Evolutionary conservation across 805 yeast genomes (phyloP).

Genomic region (Starmerella gropengiesseri): DNA sequence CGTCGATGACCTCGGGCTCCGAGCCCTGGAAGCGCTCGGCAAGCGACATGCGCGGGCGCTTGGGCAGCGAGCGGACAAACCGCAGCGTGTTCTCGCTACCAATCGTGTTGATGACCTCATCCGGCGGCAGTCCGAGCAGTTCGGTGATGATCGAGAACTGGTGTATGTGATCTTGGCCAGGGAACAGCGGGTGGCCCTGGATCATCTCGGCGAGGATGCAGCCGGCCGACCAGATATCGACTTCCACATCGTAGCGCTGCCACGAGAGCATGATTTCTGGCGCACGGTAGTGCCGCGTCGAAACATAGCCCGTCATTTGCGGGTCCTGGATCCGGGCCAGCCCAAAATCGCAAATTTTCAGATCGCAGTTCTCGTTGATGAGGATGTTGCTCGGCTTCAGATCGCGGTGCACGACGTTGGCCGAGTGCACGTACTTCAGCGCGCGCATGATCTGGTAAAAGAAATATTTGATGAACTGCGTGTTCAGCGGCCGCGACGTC

Average conservation of each 20-base stretch:
- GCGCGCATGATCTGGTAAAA: conserved; percentile 86
- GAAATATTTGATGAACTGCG: conserved; percentile 93
- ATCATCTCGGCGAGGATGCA: conserved; percentile 97
- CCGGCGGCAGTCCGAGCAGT: conserved; percentile 90
- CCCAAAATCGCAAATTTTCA: conserved; percentile 89
- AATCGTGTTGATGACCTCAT: conserved; percentile 89
- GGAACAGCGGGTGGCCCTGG: conserved; percentile 92
- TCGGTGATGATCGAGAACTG: conserved; percentile 96
- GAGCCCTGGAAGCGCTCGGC: conserved; percentile 66
- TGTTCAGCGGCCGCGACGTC: conserved; percentile 87
- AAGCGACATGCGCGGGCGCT: conserved; percentile 83
- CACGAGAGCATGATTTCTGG: conserved; percentile 98
- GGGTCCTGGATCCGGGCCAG: conserved; percentile 96
- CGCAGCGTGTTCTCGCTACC: conserved; percentile 90
- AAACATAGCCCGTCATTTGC: conserved; percentile 97
- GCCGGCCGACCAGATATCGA: conserved; percentile 96
- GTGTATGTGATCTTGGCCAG: conserved; percentile 97
- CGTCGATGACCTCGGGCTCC: conserved; percentile 62
- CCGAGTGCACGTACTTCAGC: conserved; percentile 78
- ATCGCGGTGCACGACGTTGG: conserved; percentile 86
- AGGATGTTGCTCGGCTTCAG: conserved; percentile 71
- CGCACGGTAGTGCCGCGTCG: conserved; percentile 91
- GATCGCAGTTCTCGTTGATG: conserved; percentile 81
- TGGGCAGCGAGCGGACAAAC: conserved; percentile 88
- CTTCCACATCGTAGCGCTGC: conserved; percentile 96